Percentiles rank a stretch among this genome's conserved stretches.
phyloP scores from a whole-genome alignment of 768 basidiomycete species.

The Mycena polygramma region DNA sequence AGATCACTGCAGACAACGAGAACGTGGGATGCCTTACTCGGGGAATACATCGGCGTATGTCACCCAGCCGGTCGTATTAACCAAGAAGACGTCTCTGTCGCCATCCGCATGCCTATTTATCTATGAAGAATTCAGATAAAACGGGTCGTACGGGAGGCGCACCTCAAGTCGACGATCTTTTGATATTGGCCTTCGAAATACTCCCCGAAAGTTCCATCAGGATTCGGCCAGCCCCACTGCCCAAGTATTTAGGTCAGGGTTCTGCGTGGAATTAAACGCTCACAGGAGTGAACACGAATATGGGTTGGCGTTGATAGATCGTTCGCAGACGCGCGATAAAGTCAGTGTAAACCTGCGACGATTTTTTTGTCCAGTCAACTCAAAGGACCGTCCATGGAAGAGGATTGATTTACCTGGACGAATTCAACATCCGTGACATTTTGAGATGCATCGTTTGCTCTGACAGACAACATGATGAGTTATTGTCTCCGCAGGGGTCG shows the following conservation, averaged over 20 bases:
- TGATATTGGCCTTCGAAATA: conserved; percentile 65
- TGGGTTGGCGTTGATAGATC: conserved; percentile 58
- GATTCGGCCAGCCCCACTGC: conserved; percentile 70
- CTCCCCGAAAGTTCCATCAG: conserved; percentile 58
- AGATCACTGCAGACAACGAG: neutral
- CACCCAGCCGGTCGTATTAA: conserved; percentile 71
- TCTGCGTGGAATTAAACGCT: conserved; percentile 33
- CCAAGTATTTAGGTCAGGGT: neutral
- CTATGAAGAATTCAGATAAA: neutral
- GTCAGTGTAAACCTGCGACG: conserved; percentile 57
- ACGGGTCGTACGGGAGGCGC: conserved; percentile 8
- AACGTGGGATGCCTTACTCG: conserved; percentile 45
- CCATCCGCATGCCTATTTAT: conserved; percentile 52
- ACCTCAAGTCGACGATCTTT: conserved; percentile 59
- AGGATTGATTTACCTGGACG: conserved; percentile 48
- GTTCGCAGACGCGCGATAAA: conserved; percentile 61
- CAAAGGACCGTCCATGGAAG: neutral
- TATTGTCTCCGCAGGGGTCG: neutral
- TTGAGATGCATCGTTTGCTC: conserved; percentile 70
- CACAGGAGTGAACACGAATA: conserved; percentile 69
- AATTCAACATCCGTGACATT: conserved; percentile 59
- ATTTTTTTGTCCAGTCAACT: neutral
- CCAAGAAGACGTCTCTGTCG: conserved; percentile 63
- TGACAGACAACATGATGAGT: conserved; percentile 33
- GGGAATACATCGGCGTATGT: conserved; percentile 64